Percentiles rank a stretch among this genome's conserved stretches.
These are phyloP conservation scores for Chaetomiaceae sp. DNA, from an alignment of 2,329 filamentous ascomycete species.

Conservation along the genomic window DNA sequence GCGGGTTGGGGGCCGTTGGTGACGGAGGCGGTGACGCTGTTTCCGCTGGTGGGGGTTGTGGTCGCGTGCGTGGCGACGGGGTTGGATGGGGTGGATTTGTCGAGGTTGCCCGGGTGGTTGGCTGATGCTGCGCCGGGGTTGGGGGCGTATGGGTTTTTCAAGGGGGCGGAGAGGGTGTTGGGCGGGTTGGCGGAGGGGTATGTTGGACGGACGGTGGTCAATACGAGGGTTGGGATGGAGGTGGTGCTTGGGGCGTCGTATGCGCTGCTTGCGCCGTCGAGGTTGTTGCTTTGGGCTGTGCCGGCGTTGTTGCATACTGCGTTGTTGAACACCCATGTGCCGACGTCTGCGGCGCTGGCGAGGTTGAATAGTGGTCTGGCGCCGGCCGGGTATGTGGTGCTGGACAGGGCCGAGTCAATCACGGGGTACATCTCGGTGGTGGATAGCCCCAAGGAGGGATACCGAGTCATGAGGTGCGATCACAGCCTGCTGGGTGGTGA, in stretches of 20 bases:
- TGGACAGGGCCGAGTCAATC: slow-evolving; percentile 78
- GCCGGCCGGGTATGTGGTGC: slow-evolving; percentile 63
- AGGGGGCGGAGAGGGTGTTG: slow-evolving; percentile 40
- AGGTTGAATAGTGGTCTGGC: slow-evolving; percentile 62
- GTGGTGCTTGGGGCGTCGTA: slow-evolving; percentile 62
- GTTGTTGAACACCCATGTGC: slow-evolving; percentile 69
- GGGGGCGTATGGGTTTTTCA: slow-evolving; percentile 62
- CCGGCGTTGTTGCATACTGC: slow-evolving; percentile 70
- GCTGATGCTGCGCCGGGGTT: slow-evolving; percentile 62
- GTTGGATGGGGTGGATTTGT: slow-evolving; percentile 57
- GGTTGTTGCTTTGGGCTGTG: slow-evolving; percentile 59
- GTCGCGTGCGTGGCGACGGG: slow-evolving; percentile 59
- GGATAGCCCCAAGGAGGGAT: slow-evolving; percentile 66
- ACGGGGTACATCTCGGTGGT: slow-evolving; percentile 92
- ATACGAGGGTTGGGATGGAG: slow-evolving; percentile 70
- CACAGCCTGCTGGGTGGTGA: slow-evolving; percentile 91
- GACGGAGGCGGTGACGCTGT: slow-evolving; percentile 69
- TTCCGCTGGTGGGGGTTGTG: slow-evolving; percentile 62
- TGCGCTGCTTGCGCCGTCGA: slow-evolving; percentile 62
- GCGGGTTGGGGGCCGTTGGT: slow-evolving; percentile 67
- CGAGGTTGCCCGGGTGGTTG: slow-evolving; percentile 50
- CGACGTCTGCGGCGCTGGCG: slow-evolving; percentile 53
- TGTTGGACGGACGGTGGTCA: slow-evolving; percentile 58
- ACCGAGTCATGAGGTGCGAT: slow-evolving; percentile 83
- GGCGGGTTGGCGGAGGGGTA: slow-evolving; percentile 40